phyloP scores from a whole-genome alignment of 2,329 filamentous ascomycete genomes.

The Sporothrix pseudoabietina region DNA sequence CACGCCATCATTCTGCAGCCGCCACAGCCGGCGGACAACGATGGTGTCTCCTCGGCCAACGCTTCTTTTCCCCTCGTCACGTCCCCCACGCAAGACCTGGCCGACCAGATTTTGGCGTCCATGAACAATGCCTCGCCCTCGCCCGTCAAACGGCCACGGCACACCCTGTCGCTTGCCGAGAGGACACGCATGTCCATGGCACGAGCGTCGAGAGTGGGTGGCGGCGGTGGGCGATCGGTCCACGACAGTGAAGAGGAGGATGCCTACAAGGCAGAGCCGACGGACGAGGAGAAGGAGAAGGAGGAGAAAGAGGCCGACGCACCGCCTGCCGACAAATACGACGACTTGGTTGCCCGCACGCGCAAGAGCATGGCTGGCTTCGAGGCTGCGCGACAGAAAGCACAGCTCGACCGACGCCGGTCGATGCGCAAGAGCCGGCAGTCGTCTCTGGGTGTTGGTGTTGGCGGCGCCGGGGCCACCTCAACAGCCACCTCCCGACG shows the following conservation, averaged over 20 bases:
- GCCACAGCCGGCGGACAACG: neutral
- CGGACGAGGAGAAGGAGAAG: neutral
- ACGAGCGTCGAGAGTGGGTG: slow-evolving; percentile 50
- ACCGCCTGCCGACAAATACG: slow-evolving; percentile 40
- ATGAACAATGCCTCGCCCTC: slow-evolving; percentile 60
- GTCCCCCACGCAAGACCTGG: slow-evolving; percentile 54
- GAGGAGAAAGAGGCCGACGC: neutral
- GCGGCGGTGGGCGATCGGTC: slow-evolving; percentile 34
- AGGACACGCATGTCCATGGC: slow-evolving; percentile 82
- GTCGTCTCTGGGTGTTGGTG: slow-evolving; percentile 20
- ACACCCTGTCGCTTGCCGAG: slow-evolving; percentile 68
- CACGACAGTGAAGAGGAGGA: slow-evolving; percentile 34
- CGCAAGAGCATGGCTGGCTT: slow-evolving; percentile 64
- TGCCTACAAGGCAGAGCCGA: slow-evolving; percentile 33
- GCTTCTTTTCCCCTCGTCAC: neutral
- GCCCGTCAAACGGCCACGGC: slow-evolving; percentile 57
- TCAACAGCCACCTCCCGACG: slow-evolving; percentile 35
- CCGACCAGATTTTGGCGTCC: slow-evolving; percentile 59
- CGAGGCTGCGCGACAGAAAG: slow-evolving; percentile 62
- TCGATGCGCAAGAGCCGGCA: slow-evolving; percentile 48
- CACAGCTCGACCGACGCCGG: slow-evolving; percentile 58
- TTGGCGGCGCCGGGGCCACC: neutral
- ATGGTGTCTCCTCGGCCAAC: slow-evolving; percentile 21
- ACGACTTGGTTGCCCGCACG: slow-evolving; percentile 60
- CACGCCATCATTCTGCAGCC: slow-evolving; percentile 27